Conservation (phyloP, 108 stramenopile species). For the Chaetoceros tenuissimus region DNA sequence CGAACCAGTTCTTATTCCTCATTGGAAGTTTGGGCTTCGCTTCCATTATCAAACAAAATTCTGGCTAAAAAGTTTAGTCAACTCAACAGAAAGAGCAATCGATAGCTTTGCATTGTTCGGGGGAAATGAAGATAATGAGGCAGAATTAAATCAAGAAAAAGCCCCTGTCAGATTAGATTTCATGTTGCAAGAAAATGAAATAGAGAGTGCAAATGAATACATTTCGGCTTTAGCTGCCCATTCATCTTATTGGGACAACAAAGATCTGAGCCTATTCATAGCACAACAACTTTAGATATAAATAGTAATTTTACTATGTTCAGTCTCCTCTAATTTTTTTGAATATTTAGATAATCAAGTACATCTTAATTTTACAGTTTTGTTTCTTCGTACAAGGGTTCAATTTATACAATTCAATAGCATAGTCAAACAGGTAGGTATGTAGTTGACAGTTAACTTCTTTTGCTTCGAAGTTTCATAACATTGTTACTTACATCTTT, state of each 20-base stretch:
- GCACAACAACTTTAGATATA: slow-evolving; percentile 44
- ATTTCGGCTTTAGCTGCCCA: slow-evolving; percentile 76
- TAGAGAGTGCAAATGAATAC: slow-evolving; percentile 80
- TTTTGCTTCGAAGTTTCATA: background rate
- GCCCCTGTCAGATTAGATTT: slow-evolving; percentile 46
- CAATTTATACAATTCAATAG: no score
- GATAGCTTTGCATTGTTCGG: slow-evolving; percentile 7
- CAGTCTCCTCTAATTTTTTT: background rate
- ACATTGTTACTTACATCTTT: background rate
- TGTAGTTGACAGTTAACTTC: no score
- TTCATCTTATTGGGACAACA: slow-evolving; percentile 69
- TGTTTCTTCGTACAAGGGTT: background rate
- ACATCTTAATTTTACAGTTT: background rate
- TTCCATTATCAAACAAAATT: slow-evolving; percentile 76
- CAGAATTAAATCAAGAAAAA: background rate
- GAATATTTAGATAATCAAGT: background rate
- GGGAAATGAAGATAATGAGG: slow-evolving; percentile 5
- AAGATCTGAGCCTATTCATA: slow-evolving; percentile 72
- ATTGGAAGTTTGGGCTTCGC: slow-evolving; percentile 76
- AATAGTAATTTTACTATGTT: background rate
- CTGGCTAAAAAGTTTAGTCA: slow-evolving; percentile 38
- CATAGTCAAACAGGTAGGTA: no score
- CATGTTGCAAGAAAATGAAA: slow-evolving; percentile 73
- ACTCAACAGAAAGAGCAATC: slow-evolving; percentile 35
- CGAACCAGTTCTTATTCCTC: slow-evolving; percentile 61